phyloP scores from a whole-genome alignment of 192 early-diverging fungal genomes.

The Irineochytrium annulatum region DNA sequence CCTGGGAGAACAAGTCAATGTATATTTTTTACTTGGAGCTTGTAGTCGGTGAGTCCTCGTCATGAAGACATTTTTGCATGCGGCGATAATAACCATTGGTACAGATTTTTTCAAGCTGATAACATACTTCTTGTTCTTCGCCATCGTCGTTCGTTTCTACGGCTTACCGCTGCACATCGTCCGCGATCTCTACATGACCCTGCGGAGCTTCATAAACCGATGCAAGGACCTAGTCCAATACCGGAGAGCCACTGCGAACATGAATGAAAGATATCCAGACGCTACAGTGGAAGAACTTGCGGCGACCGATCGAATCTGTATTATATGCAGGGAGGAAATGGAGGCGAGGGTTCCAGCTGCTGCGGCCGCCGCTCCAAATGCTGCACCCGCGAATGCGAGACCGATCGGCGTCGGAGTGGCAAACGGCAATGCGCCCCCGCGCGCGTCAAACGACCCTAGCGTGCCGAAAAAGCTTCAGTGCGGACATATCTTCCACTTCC shows the following conservation, averaged over 20 bases:
- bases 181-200: conserved; percentile 92
- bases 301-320: conserved; percentile 73
- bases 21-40: conserved; percentile 91
- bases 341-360: conserved; percentile 13
- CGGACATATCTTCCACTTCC: conserved; percentile 97
- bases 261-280: conserved; percentile 94
- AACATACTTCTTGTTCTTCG: conserved; percentile 86
- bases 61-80: background rate
- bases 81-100: background rate
- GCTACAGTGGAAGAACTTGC: conserved; percentile 83
- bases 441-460: conserved; percentile 32
- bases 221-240: conserved; percentile 87
- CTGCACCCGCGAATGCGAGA: conserved; percentile 4
- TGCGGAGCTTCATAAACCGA: conserved; percentile 85
- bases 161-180: conserved; percentile 93
- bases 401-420: conserved; percentile 11
- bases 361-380: conserved; percentile 20
- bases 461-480: conserved; percentile 92
- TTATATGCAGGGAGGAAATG: conserved; percentile 99
- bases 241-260: conserved; percentile 89
- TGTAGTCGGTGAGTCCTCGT: conserved; percentile 52
- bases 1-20: conserved; percentile 94
- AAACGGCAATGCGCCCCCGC: background rate
- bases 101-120: conserved; percentile 86
- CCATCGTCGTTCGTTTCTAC: conserved; percentile 74